These are phyloP conservation scores for Immersiella caudata DNA, from an alignment of 495 filamentous ascomycete species.

Conservation along the genomic window DNA sequence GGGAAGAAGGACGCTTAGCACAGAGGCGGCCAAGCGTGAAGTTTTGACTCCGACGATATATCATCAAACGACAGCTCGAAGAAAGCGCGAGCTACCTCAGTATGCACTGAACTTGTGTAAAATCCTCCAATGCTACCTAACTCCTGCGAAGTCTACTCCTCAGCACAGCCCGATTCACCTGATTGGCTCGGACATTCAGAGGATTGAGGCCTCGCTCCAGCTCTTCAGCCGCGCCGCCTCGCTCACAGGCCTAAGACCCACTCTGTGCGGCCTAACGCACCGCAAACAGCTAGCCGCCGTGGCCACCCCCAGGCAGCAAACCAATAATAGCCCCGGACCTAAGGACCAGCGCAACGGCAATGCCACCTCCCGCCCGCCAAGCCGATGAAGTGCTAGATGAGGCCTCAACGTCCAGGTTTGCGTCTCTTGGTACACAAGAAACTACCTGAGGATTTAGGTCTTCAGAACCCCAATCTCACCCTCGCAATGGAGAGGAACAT, in stretches of 20 bases:
- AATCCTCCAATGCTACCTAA: background rate
- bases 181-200: background rate
- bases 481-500: background rate
- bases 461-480: background rate
- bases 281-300: background rate
- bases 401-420: background rate
- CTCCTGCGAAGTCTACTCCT: background rate
- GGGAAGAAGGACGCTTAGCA: too few relatives aligned
- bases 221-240: background rate
- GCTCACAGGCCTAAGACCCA: background rate
- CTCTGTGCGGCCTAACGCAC: background rate
- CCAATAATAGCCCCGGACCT: background rate
- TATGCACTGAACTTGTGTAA: background rate
- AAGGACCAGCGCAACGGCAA: background rate
- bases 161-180: background rate
- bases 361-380: background rate
- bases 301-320: background rate
- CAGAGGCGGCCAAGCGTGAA: too few relatives aligned
- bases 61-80: too few relatives aligned
- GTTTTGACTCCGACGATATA: too few relatives aligned
- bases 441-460: background rate
- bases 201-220: background rate
- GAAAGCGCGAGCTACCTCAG: too few relatives aligned
- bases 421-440: background rate
- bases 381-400: background rate